These are phyloP conservation scores for Trichoderma harzianum DNA, from an alignment of 2,329 filamentous ascomycete species.

Conservation along the genomic window DNA sequence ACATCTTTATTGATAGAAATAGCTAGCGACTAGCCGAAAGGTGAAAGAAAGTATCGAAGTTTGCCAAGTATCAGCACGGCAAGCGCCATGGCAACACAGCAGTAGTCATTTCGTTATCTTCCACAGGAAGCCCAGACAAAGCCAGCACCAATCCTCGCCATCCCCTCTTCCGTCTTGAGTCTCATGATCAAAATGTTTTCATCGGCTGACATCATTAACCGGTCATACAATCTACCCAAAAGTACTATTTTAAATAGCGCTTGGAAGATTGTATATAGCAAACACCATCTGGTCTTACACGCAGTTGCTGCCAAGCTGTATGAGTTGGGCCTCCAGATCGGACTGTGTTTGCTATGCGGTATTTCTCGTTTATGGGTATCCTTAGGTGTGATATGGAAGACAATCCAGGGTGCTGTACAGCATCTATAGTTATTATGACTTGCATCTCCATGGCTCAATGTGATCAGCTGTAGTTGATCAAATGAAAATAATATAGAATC, in stretches of 20 bases:
- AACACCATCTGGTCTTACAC: not conserved
- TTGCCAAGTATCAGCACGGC: not conserved
- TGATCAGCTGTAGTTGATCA: not conserved
- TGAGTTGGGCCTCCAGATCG: not conserved
- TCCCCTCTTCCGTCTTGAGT: not conserved
- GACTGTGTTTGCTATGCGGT: not conserved
- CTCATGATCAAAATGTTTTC: not conserved
- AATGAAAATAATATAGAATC: not conserved
- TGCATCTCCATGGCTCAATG: not conserved
- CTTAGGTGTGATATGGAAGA: not conserved
- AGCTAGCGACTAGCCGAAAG: not conserved
- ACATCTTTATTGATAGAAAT: not conserved
- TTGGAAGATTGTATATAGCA: not conserved
- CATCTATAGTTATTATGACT: not conserved
- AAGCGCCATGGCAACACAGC: not conserved
- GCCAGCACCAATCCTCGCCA: not conserved
- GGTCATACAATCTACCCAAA: not conserved
- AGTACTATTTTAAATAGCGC: not conserved
- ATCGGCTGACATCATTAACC: not conserved
- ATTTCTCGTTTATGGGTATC: not conserved
- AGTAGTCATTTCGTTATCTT: not conserved
- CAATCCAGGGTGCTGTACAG: not conserved
- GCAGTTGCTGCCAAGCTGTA: not conserved
- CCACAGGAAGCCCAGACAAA: not conserved
- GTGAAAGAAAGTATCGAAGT: not conserved